Conservation (phyloP, 495 filamentous ascomycete genomes). For the Penicillium flavigenum region DNA sequence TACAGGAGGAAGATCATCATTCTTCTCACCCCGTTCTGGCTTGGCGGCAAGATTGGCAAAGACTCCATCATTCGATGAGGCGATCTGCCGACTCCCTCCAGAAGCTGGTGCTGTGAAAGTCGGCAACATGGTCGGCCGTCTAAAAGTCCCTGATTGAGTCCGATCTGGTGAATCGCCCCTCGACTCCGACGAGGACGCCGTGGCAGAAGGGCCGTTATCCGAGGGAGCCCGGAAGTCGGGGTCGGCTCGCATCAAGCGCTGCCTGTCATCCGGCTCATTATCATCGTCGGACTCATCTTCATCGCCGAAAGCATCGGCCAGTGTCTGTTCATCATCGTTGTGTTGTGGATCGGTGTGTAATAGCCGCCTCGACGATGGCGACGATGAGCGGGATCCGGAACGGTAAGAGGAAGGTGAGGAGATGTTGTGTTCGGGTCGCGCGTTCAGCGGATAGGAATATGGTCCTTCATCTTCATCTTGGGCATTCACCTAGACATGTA, state of each 20-base stretch:
- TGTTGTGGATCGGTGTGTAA: slow-evolving; percentile 53
- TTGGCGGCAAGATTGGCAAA: slow-evolving; percentile 94
- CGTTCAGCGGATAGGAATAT: slow-evolving; percentile 41
- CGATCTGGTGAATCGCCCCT: slow-evolving; percentile 26
- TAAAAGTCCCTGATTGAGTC: slow-evolving; percentile 31
- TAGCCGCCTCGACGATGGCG: slow-evolving; percentile 59
- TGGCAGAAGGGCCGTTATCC: slow-evolving; percentile 27
- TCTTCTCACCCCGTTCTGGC: slow-evolving; percentile 79
- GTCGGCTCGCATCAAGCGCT: slow-evolving; percentile 76
- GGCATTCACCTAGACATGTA: slow-evolving; percentile 49
- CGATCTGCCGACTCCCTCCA: slow-evolving; percentile 51
- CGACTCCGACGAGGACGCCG: slow-evolving; percentile 43
- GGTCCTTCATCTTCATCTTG: slow-evolving; percentile 51
- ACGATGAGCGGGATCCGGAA: slow-evolving; percentile 75
- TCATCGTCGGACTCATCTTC: slow-evolving; percentile 71
- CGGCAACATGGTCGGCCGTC: slow-evolving; percentile 55
- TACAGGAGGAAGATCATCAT: slow-evolving; percentile 87
- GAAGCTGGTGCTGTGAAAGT: slow-evolving; percentile 41
- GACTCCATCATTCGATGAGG: slow-evolving; percentile 77
- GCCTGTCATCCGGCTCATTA: slow-evolving; percentile 73
- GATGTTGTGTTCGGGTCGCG: slow-evolving; percentile 51
- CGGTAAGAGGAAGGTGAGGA: slow-evolving; percentile 95
- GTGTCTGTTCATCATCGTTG: slow-evolving; percentile 65
- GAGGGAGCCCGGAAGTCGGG: slow-evolving; percentile 41
- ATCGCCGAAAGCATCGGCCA: slow-evolving; percentile 86